Evolutionary conservation across 768 basidiomycete species (phyloP), one percentile per base, ranked within the genome.

Genomic region (Candolleomyces aberdarensis): DNA sequence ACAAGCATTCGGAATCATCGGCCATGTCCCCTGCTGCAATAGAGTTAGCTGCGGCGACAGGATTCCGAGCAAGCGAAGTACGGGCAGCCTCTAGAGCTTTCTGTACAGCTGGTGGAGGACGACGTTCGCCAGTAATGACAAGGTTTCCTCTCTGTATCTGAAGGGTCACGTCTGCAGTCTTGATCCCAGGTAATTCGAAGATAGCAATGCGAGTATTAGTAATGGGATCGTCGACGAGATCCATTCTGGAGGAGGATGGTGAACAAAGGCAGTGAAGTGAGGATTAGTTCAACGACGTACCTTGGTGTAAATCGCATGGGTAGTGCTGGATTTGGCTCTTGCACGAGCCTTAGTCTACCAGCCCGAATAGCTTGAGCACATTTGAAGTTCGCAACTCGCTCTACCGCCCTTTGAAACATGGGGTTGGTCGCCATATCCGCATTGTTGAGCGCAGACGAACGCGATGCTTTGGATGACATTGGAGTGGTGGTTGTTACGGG

Each of bases 161-260:
- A 2, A 81, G 62, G 0, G 69, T 60, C 0, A 83, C 68, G 31
- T 78, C 72, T 13, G 67, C 64, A 9, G 67, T 73, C 51, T 71
- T 73, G 50, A 83, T 73, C 17, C 80, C 81, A 32, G 81, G 81
- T 14, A 83, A 63, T 62, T 83, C 81, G 56, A 81, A 75, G 7
- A 77, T 71, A 5, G 77, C 79, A 2, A 71, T 60, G 5, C 76
- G 56, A 19, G 63, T 75, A 9, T 72, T 60, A 1, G 70, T 71
- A 5, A 64, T 69, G 7, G 75, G 73, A 56, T 81, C 75, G 52
- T 81, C 76, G 15, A 79, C 66, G 17, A 80, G 62, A 57, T 80
- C 79, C 73, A 80, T 75, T 52, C 81, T 81, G 58, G 61, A 65
- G 60, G 48, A 53, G 44, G 19, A 36, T 36, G 36, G 11, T 36